Evolutionary conservation across 148 eudicot species (phyloP).

Genomic region (Simmondsia chinensis): DNA sequence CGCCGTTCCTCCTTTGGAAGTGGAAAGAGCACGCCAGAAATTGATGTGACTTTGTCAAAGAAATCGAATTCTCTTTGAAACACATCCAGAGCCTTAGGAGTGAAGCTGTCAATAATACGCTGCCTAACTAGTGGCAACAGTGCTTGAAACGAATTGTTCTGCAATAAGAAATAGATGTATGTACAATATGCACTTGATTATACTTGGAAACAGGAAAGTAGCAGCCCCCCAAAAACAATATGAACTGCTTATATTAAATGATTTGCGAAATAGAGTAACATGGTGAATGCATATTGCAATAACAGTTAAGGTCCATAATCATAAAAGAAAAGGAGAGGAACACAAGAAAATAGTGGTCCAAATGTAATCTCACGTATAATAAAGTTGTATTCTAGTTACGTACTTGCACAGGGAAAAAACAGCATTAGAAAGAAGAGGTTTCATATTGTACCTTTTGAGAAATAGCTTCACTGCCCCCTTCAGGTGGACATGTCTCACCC

Average conservation of each 20-base stretch:
- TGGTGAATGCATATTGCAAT: no score
- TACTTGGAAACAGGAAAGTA: background rate
- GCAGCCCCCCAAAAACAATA: background rate
- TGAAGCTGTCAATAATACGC: conserved; percentile 78
- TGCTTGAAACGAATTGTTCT: conserved; percentile 56
- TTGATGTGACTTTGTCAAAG: conserved; percentile 95
- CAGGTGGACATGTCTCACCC: conserved; percentile 83
- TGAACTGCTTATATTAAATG: conserved; percentile 1
- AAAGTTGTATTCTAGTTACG: background rate
- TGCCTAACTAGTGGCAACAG: conserved; percentile 66
- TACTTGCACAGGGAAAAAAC: background rate
- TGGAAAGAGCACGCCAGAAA: conserved; percentile 76
- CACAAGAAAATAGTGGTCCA: no score
- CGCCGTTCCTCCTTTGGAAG: conserved; percentile 95
- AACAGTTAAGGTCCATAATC: no score
- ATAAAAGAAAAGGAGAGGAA: no score
- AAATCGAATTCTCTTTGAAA: conserved; percentile 90
- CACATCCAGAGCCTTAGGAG: conserved; percentile 55
- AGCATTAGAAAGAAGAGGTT: background rate
- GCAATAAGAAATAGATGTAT: conserved; percentile 24
- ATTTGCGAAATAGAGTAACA: no score
- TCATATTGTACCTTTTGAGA: conserved; percentile 43
- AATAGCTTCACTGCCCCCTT: conserved; percentile 58
- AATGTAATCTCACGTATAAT: no score
- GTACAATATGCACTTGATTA: no score